Percentiles rank a stretch among this genome's conserved stretches.
Conservation (phyloP, 805 yeast species). For the Wickerhamomyces pijperi region DNA sequence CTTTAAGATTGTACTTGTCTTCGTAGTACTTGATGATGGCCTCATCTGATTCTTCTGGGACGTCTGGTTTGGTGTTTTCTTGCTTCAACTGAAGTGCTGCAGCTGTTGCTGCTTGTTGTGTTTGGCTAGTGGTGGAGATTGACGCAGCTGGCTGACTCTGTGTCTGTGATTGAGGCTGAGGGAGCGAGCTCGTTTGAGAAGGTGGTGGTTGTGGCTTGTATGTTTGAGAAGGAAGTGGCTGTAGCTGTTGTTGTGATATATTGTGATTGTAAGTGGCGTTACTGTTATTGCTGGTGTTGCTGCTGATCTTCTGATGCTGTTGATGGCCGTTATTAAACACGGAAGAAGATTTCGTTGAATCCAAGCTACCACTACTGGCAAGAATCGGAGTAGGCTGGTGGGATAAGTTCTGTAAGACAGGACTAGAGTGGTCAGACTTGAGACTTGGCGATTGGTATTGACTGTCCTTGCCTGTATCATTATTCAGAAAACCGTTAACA, state of each 20-base stretch:
- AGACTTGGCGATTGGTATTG: neutral
- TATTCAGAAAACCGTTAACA: neutral
- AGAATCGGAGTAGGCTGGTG: neutral
- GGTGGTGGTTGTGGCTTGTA: neutral
- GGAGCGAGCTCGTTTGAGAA: too few species aligned
- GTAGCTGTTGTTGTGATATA: too few species aligned
- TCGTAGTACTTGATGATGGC: conserved; percentile 19
- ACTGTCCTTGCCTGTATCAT: neutral
- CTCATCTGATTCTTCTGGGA: conserved; percentile 16
- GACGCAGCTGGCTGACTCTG: neutral
- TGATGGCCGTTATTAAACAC: too few species aligned
- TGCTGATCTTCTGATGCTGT: neutral
- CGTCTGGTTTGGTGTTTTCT: conserved; percentile 16
- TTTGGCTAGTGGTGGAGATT: neutral
- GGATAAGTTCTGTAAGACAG: neutral
- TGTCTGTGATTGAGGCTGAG: too few species aligned
- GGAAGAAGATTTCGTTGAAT: too few species aligned
- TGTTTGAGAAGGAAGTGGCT: neutral
- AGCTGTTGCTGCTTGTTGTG: neutral
- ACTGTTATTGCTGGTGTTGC: too few species aligned
- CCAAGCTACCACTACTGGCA: neutral
- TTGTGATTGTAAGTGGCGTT: too few species aligned
- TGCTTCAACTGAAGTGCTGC: conserved; percentile 9
- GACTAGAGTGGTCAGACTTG: neutral
- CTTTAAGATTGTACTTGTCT: conserved; percentile 14